Evolutionary conservation across 2,329 filamentous ascomycete species (phyloP).

Genomic region (Exophiala xenobiotica): DNA sequence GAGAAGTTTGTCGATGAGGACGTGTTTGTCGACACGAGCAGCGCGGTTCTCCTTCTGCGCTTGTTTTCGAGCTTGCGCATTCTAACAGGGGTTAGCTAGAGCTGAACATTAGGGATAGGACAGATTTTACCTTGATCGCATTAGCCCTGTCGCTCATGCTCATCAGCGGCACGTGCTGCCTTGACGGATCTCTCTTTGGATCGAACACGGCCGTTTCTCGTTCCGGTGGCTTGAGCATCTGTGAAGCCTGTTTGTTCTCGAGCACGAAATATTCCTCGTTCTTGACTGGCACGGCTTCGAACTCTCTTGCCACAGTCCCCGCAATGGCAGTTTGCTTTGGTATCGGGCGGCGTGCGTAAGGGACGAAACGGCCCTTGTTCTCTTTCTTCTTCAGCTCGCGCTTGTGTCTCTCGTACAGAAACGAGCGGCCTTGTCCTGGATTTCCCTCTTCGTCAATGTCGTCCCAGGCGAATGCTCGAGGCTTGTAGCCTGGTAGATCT

Average conservation of each 20-base stretch:
- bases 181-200: conserved; percentile 21
- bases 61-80: conserved; percentile 39
- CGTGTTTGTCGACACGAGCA: conserved; percentile 83
- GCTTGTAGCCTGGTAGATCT: conserved; percentile 74
- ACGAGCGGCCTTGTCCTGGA: conserved; percentile 43
- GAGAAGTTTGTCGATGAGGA: conserved; percentile 83
- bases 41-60: conserved; percentile 73
- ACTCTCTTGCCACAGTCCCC: conserved; percentile 72
- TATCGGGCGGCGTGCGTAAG: conserved; percentile 60
- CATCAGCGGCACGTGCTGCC: conserved; percentile 20
- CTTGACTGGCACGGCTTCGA: conserved; percentile 70
- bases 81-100: conserved; percentile 15
- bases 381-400: conserved; percentile 45
- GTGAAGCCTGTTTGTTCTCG: conserved; percentile 57
- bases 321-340: conserved; percentile 78
- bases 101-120: conserved; percentile 37
- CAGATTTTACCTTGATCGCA: conserved; percentile 34
- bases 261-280: conserved; percentile 68
- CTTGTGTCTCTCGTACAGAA: conserved; percentile 47
- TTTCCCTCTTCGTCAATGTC: conserved; percentile 44
- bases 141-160: conserved; percentile 19
- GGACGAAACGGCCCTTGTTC: conserved; percentile 56
- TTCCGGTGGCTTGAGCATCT: conserved; percentile 57
- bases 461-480: conserved; percentile 36
- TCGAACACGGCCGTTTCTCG: conserved; percentile 20